Conservation (phyloP, 257 asterid species). For the Plantago ovata region DNA sequence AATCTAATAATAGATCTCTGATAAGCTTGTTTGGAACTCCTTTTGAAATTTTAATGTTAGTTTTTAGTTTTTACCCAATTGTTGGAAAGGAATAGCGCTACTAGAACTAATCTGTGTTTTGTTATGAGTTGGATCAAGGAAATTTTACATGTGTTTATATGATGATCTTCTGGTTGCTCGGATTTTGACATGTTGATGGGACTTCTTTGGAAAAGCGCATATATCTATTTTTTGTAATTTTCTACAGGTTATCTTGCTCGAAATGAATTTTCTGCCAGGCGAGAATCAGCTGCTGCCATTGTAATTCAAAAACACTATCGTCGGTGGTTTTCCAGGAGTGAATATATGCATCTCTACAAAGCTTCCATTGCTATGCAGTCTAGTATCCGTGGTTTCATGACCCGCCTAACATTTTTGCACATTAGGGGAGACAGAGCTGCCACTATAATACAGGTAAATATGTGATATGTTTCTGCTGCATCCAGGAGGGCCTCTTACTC, state of each 20-base stretch:
- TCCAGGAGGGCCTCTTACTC: conserved; percentile 4
- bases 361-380: conserved; percentile 69
- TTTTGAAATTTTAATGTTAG: too few species aligned
- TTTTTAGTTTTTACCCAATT: background rate
- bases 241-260: conserved; percentile 75
- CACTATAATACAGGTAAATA: conserved; percentile 72
- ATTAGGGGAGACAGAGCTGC: conserved; percentile 75
- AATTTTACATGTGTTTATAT: conserved; percentile 2
- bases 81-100: too few species aligned
- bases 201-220: background rate
- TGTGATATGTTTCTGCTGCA: conserved; percentile 15
- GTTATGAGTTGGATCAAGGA: conserved; percentile 9
- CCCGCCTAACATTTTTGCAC: conserved; percentile 51
- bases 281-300: conserved; percentile 65
- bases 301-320: conserved; percentile 64
- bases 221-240: conserved; percentile 13
- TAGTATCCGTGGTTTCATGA: conserved; percentile 65
- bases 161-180: conserved; percentile 6
- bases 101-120: background rate
- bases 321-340: conserved; percentile 54
- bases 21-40: too few species aligned
- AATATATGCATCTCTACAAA: conserved; percentile 51
- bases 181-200: too few species aligned
- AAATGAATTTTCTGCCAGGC: conserved; percentile 38
- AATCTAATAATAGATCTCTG: too few species aligned